Conservation (phyloP, 352 stramenopile genomes). For the Phytophthora tubulina region DNA sequence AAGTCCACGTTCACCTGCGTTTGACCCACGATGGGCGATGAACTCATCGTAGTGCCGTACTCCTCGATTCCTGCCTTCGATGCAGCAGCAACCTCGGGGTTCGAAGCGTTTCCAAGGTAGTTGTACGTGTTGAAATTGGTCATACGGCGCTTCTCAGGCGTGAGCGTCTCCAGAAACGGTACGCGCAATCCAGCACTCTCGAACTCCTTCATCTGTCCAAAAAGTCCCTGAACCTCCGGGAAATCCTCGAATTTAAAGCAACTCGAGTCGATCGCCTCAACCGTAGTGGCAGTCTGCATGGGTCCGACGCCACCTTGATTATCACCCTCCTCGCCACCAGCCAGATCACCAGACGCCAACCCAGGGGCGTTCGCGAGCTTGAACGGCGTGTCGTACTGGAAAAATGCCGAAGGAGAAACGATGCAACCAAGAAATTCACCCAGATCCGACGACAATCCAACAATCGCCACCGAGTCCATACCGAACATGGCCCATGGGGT, state of each 20-base stretch:
- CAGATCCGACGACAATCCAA: slow-evolving; percentile 69
- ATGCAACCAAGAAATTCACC: slow-evolving; percentile 77
- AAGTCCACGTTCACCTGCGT: slow-evolving; percentile 77
- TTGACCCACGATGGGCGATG: slow-evolving; percentile 82
- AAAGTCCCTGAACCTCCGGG: slow-evolving; percentile 70
- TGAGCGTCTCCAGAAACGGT: slow-evolving; percentile 78
- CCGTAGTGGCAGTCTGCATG: slow-evolving; percentile 44
- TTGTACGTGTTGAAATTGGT: slow-evolving; percentile 92
- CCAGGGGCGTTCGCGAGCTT: slow-evolving; percentile 70
- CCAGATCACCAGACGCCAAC: slow-evolving; percentile 65
- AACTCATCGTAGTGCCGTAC: slow-evolving; percentile 86
- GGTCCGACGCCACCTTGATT: slow-evolving; percentile 15
- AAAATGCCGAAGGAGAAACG: slow-evolving; percentile 73
- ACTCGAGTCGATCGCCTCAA: slow-evolving; percentile 73
- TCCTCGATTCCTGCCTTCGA: slow-evolving; percentile 71
- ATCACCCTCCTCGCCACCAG: slow-evolving; percentile 48
- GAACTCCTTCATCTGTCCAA: slow-evolving; percentile 81
- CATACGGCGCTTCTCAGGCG: slow-evolving; percentile 73
- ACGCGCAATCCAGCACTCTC: slow-evolving; percentile 72
- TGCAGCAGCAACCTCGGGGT: slow-evolving; percentile 59
- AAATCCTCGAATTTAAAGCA: slow-evolving; percentile 78
- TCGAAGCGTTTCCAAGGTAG: slow-evolving; percentile 79
- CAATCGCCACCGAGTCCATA: slow-evolving; percentile 75
- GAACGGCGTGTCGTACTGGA: slow-evolving; percentile 72
- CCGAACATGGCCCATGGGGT: slow-evolving; percentile 73